Conservation (phyloP, 2,329 filamentous ascomycete genomes). For the Hypoxylon sp. region DNA sequence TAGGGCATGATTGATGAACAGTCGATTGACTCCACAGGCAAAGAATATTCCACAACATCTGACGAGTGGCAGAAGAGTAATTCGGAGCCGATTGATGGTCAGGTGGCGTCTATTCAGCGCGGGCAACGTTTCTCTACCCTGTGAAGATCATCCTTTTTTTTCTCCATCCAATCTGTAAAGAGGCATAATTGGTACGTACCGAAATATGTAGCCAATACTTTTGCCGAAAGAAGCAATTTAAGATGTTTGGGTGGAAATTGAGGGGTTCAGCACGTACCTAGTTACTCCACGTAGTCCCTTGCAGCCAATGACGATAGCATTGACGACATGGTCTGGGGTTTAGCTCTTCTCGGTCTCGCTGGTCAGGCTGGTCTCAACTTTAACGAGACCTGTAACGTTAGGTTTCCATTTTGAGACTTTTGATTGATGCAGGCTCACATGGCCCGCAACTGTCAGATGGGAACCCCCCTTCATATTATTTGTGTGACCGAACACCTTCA, state of each 20-base stretch:
- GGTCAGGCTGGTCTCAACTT: conserved; percentile 36
- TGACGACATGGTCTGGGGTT: conserved; percentile 46
- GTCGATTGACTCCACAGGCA: conserved; percentile 8
- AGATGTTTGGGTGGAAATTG: conserved; percentile 11
- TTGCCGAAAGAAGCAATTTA: not conserved
- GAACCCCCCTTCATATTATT: conserved; percentile 30
- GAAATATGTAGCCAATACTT: conserved; percentile 23
- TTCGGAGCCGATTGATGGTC: conserved; percentile 9
- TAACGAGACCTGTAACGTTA: conserved; percentile 41
- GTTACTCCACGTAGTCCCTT: conserved; percentile 30
- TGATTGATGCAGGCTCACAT: conserved; percentile 33
- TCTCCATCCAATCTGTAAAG: conserved; percentile 25
- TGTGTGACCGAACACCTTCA: conserved; percentile 14
- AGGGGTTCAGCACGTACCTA: conserved; percentile 26
- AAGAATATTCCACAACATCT: conserved; percentile 10
- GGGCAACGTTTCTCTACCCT: conserved; percentile 31
- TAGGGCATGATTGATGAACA: conserved; percentile 21
- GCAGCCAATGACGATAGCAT: conserved; percentile 42
- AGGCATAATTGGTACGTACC: conserved; percentile 23
- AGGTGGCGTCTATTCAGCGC: conserved; percentile 25
- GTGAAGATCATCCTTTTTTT: conserved; percentile 30
- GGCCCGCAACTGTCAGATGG: conserved; percentile 1
- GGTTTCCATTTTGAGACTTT: conserved; percentile 32
- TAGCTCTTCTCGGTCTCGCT: conserved; percentile 28
- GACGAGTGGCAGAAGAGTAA: conserved; percentile 15